These are phyloP conservation scores for Dictyostelium brefeldianum DNA, from an alignment of 78 protist genomes.

Conservation along the genomic window DNA sequence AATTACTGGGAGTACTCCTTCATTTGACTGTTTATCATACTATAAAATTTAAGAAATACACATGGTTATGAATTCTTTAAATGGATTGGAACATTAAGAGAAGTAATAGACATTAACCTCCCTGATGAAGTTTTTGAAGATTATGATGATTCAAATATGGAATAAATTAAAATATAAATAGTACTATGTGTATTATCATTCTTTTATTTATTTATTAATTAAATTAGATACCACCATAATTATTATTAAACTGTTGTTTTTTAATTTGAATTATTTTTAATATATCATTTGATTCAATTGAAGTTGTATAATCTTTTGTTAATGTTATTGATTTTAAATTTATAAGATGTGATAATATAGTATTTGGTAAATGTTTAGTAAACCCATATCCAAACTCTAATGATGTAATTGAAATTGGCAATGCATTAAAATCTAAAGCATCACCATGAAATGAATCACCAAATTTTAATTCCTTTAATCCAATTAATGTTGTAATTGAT, in stretches of 20 bases:
- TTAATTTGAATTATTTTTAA: not conserved
- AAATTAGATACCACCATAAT: conserved; percentile 5
- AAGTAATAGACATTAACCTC: no score
- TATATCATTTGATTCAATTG: not conserved
- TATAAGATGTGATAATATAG: not conserved
- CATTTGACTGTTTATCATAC: no score
- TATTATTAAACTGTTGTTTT: not conserved
- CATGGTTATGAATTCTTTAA: no score
- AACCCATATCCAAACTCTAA: not conserved
- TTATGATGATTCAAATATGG: no score
- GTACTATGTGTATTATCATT: no score
- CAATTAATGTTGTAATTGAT: not conserved
- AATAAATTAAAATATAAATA: no score
- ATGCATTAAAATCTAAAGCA: not conserved
- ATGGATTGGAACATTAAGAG: no score
- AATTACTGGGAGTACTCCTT: no score
- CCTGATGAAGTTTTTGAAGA: no score
- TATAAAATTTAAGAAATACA: no score
- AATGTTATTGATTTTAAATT: not conserved
- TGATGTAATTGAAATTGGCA: not conserved
- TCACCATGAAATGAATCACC: not conserved
- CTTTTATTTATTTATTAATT: no score
- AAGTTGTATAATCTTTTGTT: not conserved
- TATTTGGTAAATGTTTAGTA: not conserved
- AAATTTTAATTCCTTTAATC: not conserved